Percentiles rank a stretch among this genome's conserved stretches.
Conservation (phyloP, 2,329 filamentous ascomycete genomes). For the Trichoderma guizhouense region DNA sequence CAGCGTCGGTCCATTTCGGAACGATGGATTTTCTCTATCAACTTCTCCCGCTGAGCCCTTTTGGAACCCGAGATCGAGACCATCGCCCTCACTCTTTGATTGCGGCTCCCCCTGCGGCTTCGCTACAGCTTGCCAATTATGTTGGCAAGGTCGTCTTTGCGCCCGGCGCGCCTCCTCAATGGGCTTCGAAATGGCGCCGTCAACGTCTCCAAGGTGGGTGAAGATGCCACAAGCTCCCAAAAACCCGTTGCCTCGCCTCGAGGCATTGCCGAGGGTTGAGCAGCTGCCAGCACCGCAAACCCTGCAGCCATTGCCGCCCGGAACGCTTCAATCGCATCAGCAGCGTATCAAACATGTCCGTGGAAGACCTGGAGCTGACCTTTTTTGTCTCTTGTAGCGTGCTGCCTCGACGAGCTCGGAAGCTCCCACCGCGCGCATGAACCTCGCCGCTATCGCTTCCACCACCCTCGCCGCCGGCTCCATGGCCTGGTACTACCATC, state of each 20-base stretch:
- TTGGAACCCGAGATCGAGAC: slow-evolving; percentile 38
- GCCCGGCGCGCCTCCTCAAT: slow-evolving; percentile 82
- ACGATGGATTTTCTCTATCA: slow-evolving; percentile 43
- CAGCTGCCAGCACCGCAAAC: slow-evolving; percentile 22
- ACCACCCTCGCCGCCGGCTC: slow-evolving; percentile 84
- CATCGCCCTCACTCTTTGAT: slow-evolving; percentile 35
- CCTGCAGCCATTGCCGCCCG: slow-evolving; percentile 22
- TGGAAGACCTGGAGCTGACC: slow-evolving; percentile 37
- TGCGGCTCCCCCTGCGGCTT: slow-evolving; percentile 35
- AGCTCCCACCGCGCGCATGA: slow-evolving; percentile 72
- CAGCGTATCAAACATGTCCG: slow-evolving; percentile 19
- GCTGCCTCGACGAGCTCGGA: slow-evolving; percentile 71
- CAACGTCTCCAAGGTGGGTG: slow-evolving; percentile 68
- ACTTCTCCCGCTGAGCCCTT: slow-evolving; percentile 39
- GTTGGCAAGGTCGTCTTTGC: slow-evolving; percentile 90
- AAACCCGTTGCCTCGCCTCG: neutral
- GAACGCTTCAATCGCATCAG: slow-evolving; percentile 30
- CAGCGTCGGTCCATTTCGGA: slow-evolving; percentile 43
- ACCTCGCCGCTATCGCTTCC: slow-evolving; percentile 80
- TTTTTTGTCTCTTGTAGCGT: slow-evolving; percentile 44
- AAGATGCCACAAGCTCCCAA: slow-evolving; percentile 32
- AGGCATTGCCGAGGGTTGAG: slow-evolving; percentile 33
- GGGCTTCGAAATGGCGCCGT: slow-evolving; percentile 70
- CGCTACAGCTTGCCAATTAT: slow-evolving; percentile 59
- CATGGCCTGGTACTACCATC: slow-evolving; percentile 95